phyloP scores from a whole-genome alignment of 1,284 basidiomycete genomes.

The Leucoagaricus sp. region DNA sequence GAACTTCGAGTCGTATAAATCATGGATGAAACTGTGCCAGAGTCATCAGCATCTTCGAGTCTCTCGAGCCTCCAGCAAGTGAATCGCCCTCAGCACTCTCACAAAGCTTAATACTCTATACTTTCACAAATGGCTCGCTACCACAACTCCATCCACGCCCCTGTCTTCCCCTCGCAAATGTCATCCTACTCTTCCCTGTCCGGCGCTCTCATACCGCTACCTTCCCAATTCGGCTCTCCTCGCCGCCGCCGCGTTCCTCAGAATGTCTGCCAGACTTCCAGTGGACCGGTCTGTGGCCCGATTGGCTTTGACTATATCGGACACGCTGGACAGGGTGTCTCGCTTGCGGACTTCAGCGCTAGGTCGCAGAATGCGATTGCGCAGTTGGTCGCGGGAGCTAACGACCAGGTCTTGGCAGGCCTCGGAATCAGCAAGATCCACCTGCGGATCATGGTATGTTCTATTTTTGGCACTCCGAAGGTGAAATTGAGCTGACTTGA shows the following conservation, averaged over 20 bases:
- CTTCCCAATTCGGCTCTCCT: conserved; percentile 26
- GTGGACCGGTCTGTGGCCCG: conserved; percentile 19
- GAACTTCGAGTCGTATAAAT: conserved; percentile 5
- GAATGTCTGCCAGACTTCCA: conserved; percentile 23
- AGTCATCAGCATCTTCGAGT: conserved; percentile 1
- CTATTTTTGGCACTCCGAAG: conserved; percentile 18
- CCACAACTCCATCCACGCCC: conserved; percentile 42
- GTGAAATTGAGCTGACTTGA: conserved; percentile 5
- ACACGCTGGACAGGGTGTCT: conserved; percentile 38
- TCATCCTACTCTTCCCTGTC: conserved; percentile 38
- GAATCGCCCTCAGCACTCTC: not conserved
- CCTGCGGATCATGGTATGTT: conserved; percentile 35
- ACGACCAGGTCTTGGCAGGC: conserved; percentile 37
- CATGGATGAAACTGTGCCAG: not conserved
- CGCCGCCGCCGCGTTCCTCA: conserved; percentile 38
- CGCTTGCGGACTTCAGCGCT: conserved; percentile 40
- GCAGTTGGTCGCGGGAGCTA: conserved; percentile 37
- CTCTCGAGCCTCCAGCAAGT: conserved; percentile 2
- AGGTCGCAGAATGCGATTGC: conserved; percentile 33
- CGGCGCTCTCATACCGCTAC: conserved; percentile 25
- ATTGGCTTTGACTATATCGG: conserved; percentile 44
- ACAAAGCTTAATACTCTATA: conserved; percentile 8
- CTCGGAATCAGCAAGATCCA: conserved; percentile 30
- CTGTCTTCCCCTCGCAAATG: conserved; percentile 31
- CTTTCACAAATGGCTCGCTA: conserved; percentile 26